These are phyloP conservation scores for Calvatia gigantea DNA, from an alignment of 768 basidiomycete species.

Conservation along the genomic window DNA sequence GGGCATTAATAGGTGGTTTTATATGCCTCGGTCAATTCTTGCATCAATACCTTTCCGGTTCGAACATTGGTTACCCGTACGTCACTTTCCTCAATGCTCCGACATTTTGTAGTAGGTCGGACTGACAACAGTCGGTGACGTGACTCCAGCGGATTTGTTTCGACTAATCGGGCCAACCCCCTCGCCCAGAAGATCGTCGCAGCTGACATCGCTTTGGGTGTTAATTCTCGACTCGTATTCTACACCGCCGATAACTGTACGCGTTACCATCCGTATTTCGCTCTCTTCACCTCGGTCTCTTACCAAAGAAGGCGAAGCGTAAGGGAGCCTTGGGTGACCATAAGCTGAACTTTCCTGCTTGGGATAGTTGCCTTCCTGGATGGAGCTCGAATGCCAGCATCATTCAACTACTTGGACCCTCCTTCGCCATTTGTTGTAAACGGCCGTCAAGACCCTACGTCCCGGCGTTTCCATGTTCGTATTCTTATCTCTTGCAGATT, in stretches of 20 bases:
- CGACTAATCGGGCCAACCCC: slow-evolving; percentile 48
- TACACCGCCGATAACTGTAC: slow-evolving; percentile 54
- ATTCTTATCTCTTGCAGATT: not conserved
- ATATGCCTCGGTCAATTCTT: slow-evolving; percentile 62
- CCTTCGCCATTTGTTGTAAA: slow-evolving; percentile 39
- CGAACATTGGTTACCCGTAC: slow-evolving; percentile 47
- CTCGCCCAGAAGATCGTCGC: slow-evolving; percentile 59
- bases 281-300: not conserved
- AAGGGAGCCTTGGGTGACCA: no score
- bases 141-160: slow-evolving; percentile 51
- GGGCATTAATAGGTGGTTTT: slow-evolving; percentile 44
- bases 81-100: slow-evolving; percentile 17
- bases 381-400: slow-evolving; percentile 34
- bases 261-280: slow-evolving; percentile 13
- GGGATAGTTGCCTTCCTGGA: slow-evolving; percentile 43
- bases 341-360: not conserved
- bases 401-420: slow-evolving; percentile 43
- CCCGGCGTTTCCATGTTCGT: slow-evolving; percentile 46
- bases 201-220: slow-evolving; percentile 43
- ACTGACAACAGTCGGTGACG: not conserved
- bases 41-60: slow-evolving; percentile 52
- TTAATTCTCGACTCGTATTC: slow-evolving; percentile 32
- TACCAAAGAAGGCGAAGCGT: not conserved
- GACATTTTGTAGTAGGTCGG: not conserved
- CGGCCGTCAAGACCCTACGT: slow-evolving; percentile 39